Conservation (phyloP, 2,329 filamentous ascomycete species). For the Paradendryphiella salina region DNA sequence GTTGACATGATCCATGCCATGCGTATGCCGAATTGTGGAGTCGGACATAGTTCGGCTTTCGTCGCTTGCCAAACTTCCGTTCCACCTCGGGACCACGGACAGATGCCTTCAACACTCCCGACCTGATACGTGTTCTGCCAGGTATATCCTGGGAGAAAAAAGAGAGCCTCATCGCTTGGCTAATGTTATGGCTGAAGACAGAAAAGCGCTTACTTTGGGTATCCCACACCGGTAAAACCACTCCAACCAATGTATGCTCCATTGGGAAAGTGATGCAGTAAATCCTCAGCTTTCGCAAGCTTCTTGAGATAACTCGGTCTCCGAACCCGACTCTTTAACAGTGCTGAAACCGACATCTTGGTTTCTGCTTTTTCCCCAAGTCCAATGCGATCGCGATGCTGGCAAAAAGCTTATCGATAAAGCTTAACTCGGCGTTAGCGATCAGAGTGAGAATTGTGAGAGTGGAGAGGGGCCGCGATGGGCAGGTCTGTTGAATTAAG, state of each 20-base stretch:
- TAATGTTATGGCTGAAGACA: not conserved
- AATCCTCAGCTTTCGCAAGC: conserved; percentile 75
- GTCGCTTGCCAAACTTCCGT: conserved; percentile 30
- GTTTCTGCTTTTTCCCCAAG: not conserved
- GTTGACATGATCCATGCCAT: conserved; percentile 17
- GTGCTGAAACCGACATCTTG: conserved; percentile 64
- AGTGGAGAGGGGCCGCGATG: conserved; percentile 19
- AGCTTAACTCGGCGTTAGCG: conserved; percentile 4
- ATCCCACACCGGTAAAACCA: conserved; percentile 87
- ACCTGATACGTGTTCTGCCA: not conserved
- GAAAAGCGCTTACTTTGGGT: conserved; percentile 69
- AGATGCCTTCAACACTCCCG: conserved; percentile 11
- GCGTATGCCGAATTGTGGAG: conserved; percentile 14
- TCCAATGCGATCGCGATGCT: not conserved
- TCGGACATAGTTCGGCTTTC: conserved; percentile 33
- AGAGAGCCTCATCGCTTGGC: not conserved
- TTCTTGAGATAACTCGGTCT: conserved; percentile 79
- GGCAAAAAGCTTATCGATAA: conserved; percentile 18
- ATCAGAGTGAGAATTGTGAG: not conserved
- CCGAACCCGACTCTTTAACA: conserved; percentile 74
- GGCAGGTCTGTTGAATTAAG: not conserved
- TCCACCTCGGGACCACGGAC: conserved; percentile 30
- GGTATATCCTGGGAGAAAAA: not conserved
- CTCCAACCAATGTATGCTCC: conserved; percentile 88
- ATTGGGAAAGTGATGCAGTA: conserved; percentile 80